These are phyloP conservation scores for Hypoxylon crocopeplum DNA, from an alignment of 495 filamentous ascomycete species.

Conservation along the genomic window DNA sequence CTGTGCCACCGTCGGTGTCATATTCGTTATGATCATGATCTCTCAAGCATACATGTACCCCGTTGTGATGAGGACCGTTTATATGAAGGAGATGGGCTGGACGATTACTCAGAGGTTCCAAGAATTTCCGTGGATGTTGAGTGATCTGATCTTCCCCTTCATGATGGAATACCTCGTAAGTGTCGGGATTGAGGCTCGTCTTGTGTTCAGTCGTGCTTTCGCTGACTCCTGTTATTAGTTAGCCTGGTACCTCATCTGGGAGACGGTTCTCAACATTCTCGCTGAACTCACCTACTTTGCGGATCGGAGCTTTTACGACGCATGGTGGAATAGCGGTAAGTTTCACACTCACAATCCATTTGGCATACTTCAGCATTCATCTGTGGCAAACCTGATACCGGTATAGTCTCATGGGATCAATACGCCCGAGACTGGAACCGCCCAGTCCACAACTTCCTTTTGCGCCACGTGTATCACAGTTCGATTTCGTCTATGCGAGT, in stretches of 20 bases:
- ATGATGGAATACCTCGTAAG: constrained; percentile 73
- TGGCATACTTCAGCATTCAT: background rate
- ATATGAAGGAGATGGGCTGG: constrained; percentile 68
- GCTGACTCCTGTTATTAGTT: constrained; percentile 30
- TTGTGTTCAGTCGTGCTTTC: background rate
- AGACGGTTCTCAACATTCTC: constrained; percentile 76
- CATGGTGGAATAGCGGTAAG: constrained; percentile 68
- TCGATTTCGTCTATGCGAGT: constrained; percentile 73
- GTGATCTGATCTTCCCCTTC: constrained; percentile 75
- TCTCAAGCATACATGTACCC: constrained; percentile 68
- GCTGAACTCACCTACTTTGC: constrained; percentile 77
- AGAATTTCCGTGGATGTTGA: constrained; percentile 73
- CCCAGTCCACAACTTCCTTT: constrained; percentile 73
- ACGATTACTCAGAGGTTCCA: constrained; percentile 63
- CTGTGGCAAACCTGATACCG: constrained; percentile 1
- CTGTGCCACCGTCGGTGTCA: constrained; percentile 69
- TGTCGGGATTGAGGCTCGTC: background rate
- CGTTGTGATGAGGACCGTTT: constrained; percentile 67
- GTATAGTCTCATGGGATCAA: constrained; percentile 65
- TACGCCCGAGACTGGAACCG: constrained; percentile 80
- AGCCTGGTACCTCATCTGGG: constrained; percentile 80
- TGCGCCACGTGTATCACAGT: constrained; percentile 77
- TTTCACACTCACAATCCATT: background rate
- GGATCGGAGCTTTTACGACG: constrained; percentile 79
- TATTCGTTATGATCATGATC: constrained; percentile 67